A percentile compares a stretch with the other conserved stretches of the same genome.
These are phyloP conservation scores for maize (Zea mays) DNA, from an alignment of 176 grass and related monocot species.

Conservation along the genomic window DNA sequence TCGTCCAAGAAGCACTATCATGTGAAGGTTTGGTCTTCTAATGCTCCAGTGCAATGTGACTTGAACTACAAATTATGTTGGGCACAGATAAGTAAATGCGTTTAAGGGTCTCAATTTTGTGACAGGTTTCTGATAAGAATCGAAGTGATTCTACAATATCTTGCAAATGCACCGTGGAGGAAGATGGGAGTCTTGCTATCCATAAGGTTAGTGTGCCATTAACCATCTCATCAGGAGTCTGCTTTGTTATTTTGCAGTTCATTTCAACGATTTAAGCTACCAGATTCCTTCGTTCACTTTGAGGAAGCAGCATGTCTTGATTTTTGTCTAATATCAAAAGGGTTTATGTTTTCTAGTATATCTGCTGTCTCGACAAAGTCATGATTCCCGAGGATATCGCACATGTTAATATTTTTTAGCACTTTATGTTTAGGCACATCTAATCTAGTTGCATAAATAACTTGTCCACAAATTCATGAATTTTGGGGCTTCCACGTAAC, in stretches of 20 bases:
- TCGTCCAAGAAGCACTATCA: slow-evolving; percentile 46
- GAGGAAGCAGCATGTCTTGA: not conserved
- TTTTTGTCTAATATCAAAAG: not conserved
- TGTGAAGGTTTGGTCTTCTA: slow-evolving; percentile 35
- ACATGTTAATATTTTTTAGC: not conserved
- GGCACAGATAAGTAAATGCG: not conserved
- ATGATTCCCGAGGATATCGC: not conserved
- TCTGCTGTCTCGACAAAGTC: not conserved
- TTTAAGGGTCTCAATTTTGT: slow-evolving; percentile 4
- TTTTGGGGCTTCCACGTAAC: not conserved
- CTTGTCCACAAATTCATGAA: not conserved
- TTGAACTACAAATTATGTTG: not conserved
- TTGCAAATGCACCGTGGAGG: slow-evolving; percentile 62
- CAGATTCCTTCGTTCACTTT: slow-evolving; percentile 1
- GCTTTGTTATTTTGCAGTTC: not conserved
- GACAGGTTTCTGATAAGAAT: slow-evolving; percentile 62
- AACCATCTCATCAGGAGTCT: not conserved
- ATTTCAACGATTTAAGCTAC: not conserved
- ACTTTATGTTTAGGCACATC: not conserved
- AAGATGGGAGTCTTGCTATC: slow-evolving; percentile 54
- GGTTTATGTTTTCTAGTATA: not conserved
- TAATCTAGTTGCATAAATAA: not conserved
- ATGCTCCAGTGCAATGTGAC: not conserved
- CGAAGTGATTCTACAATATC: slow-evolving; percentile 50
- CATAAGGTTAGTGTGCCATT: slow-evolving; percentile 48